A percentile compares a stretch with the other conserved stretches of the same genome.
phyloP scores from a whole-genome alignment of 164 flowering plant genomes.

The Macadamia integrifolia region DNA sequence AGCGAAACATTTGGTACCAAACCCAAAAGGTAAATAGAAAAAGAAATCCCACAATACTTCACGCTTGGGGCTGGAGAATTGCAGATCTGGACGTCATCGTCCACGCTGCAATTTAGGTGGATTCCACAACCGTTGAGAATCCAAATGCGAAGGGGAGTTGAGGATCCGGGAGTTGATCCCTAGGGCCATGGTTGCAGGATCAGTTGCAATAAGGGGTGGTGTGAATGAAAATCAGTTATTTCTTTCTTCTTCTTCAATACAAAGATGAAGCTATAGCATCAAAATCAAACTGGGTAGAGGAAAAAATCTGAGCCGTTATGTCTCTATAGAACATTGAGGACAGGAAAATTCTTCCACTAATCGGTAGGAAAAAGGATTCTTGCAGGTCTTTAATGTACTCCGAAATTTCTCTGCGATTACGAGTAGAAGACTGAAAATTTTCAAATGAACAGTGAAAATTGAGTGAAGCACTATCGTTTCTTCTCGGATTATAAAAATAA shows the following conservation, averaged over 20 bases:
- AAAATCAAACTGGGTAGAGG: too few relatives aligned
- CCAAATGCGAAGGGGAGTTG: constrained; percentile 50
- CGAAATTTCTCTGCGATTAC: not conserved
- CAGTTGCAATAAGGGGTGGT: constrained; percentile 19
- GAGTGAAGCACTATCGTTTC: not conserved
- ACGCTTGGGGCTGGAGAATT: constrained; percentile 37
- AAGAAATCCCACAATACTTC: constrained; percentile 11
- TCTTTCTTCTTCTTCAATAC: too few relatives aligned
- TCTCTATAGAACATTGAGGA: not conserved
- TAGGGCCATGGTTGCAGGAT: constrained; percentile 23
- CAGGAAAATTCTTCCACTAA: too few relatives aligned
- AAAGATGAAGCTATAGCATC: too few relatives aligned
- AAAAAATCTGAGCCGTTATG: too few relatives aligned
- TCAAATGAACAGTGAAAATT: not conserved
- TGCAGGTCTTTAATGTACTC: constrained; percentile 1
- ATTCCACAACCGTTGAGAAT: constrained; percentile 51
- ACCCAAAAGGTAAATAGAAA: too few relatives aligned
- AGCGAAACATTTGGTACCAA: too few relatives aligned
- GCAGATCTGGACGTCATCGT: constrained; percentile 22
- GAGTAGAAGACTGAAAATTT: not conserved
- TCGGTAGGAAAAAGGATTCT: not conserved
- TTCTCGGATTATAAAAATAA: too few relatives aligned
- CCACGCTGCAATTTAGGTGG: constrained; percentile 40
- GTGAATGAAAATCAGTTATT: not conserved
- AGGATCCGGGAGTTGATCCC: constrained; percentile 1